Base-by-base conservation (phyloP, 495 filamentous ascomycete genomes). In the Daldinia decipiens region DNA sequence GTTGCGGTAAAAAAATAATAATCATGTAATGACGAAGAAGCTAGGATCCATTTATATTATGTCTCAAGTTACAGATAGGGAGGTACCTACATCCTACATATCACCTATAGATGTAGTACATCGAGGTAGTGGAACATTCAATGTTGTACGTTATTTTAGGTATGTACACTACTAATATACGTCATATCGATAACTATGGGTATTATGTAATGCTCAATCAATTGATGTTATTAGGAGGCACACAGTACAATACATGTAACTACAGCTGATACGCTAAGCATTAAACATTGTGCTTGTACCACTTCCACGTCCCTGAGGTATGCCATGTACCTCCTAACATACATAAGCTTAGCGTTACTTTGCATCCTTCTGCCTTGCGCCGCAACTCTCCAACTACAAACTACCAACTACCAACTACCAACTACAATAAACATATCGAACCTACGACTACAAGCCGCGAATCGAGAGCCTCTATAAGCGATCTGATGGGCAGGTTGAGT, bases 1-100 rank as follows among this genome's bases (percentile, higher is more conserved):
- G 59, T 12, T 47, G 43, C 32, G 55, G 57, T 59, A 26, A 63
- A 53, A 61, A 36, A 27, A 52, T 21, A 52, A 59, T 53, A 62
- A 58, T 58, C 51, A 58, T 63, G 61, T 62, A 51, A 70, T 65
- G 62, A 70, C 67, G 62, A 70, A 61, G 43, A 59, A 21, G 17
- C 38, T 24, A 24, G 19, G 43, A 47, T 47, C 43, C 43, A 47
- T 47, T 47, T 47, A 47, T 47, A 47, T 21, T 24, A 47, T 21
- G 7, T 21, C 43, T 24, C 17, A 47, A 47, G 17, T 47, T 32
- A 6, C 1, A 8, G 9, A 7, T 32, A 32, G 29, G n/a, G n/a
- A n/a, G n/a, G n/a, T n/a, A n/a, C n/a, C n/a, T n/a, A n/a, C n/a
- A n/a, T n/a, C n/a, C n/a, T n/a, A n/a, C n/a, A n/a, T n/a, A n/a